Percentiles rank a stretch among this genome's conserved stretches.
phyloP scores from a whole-genome alignment of 192 early-diverging fungal genomes.

The Coemansia sp. region DNA sequence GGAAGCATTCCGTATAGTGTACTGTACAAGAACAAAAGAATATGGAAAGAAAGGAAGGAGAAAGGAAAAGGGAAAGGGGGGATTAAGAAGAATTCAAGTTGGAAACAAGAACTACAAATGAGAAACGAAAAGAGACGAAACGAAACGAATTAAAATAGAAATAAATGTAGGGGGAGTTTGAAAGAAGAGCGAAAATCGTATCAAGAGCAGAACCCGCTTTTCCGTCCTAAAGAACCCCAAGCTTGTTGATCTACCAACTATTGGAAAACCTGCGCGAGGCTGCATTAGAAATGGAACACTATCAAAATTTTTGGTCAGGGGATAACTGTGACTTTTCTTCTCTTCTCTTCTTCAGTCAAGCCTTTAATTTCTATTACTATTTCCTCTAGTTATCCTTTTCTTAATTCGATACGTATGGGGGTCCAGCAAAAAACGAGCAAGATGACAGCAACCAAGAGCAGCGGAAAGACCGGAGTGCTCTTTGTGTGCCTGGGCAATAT shows the following conservation, averaged over 20 bases:
- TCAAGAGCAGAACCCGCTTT: no score
- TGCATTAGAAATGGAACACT: no score
- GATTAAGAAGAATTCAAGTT: background rate
- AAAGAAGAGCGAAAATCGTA: background rate
- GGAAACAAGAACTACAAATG: background rate
- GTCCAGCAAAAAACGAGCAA: no score
- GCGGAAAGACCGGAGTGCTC: constrained; percentile 41
- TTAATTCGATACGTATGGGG: no score
- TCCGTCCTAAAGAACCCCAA: no score
- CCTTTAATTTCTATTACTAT: background rate
- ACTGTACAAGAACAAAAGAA: background rate
- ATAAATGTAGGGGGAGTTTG: background rate
- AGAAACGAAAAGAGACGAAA: background rate
- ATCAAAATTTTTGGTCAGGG: no score
- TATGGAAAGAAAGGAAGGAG: background rate
- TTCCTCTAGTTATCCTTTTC: background rate
- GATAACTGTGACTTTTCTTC: no score
- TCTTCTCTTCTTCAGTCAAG: no score
- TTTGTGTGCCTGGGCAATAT: constrained; percentile 80
- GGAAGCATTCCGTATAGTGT: background rate
- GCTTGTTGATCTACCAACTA: no score
- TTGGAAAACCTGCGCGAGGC: no score
- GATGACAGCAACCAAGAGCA: background rate
- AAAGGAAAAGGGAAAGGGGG: background rate
- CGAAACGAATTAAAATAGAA: background rate